These are phyloP conservation scores for Angomonas ambiguus DNA, from an alignment of 208 protist genomes.

Conservation along the genomic window DNA sequence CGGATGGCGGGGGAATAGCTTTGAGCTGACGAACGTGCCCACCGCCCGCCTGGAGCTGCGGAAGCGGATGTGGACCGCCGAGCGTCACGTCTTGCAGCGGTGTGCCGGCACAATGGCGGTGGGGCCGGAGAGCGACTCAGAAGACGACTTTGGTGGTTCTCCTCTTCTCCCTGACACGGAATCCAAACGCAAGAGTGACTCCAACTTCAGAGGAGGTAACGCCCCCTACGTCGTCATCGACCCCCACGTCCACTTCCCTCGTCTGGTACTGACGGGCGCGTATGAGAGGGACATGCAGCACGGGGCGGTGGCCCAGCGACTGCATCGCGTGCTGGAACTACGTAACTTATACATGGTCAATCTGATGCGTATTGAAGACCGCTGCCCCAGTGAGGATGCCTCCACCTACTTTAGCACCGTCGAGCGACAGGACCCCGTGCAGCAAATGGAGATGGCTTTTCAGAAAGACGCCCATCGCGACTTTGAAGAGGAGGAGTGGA, in stretches of 20 bases:
- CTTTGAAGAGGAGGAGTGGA: conserved; percentile 89
- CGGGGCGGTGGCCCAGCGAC: conserved; percentile 46
- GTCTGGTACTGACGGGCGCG: conserved; percentile 49
- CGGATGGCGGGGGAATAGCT: conserved; percentile 47
- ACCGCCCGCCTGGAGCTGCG: conserved; percentile 69
- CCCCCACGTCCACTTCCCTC: conserved; percentile 58
- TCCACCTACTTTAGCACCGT: neutral
- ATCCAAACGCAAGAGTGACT: conserved; percentile 5
- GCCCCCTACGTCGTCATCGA: conserved; percentile 66
- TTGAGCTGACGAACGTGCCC: conserved; percentile 65
- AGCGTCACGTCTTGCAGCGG: conserved; percentile 33
- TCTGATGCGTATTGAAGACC: conserved; percentile 14
- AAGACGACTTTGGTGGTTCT: neutral
- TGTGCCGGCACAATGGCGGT: conserved; percentile 6
- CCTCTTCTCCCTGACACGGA: neutral
- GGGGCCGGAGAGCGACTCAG: neutral
- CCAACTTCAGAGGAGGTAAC: neutral
- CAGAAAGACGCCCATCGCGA: conserved; percentile 26
- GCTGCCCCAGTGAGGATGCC: conserved; percentile 8
- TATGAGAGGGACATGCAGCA: conserved; percentile 69
- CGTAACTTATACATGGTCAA: conserved; percentile 54
- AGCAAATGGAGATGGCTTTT: conserved; percentile 19
- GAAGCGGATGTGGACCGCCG: conserved; percentile 58
- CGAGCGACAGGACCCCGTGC: conserved; percentile 8
- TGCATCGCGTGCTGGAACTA: conserved; percentile 74